Percentiles rank a stretch among this genome's conserved stretches.
phyloP scores from a whole-genome alignment of 768 basidiomycete genomes.

The Termitomyces sp. region DNA sequence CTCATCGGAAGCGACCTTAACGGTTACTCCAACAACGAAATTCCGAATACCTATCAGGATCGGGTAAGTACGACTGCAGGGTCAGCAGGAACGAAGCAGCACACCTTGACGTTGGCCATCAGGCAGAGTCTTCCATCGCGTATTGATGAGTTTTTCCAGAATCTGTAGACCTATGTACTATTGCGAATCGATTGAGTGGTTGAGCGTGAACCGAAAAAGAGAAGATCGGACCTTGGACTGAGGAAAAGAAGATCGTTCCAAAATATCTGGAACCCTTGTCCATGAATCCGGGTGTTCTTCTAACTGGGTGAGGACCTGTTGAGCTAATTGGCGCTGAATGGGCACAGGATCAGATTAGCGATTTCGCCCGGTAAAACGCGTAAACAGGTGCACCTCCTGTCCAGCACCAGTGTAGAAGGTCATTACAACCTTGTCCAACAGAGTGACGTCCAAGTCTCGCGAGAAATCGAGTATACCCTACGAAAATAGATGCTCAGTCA shows the following conservation, averaged over 20 bases:
- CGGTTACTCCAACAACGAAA: constrained; percentile 89
- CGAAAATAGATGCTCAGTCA: constrained; percentile 15
- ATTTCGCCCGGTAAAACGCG: constrained; percentile 8
- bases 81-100: background rate
- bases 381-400: constrained; percentile 54
- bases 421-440: constrained; percentile 92
- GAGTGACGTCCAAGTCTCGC: constrained; percentile 85
- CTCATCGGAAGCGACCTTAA: constrained; percentile 93
- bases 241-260: constrained; percentile 77
- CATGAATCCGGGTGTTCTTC: constrained; percentile 96
- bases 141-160: constrained; percentile 90
- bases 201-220: background rate
- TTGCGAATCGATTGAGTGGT: background rate
- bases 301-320: constrained; percentile 90
- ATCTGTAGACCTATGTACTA: constrained; percentile 98
- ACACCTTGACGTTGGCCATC: constrained; percentile 88
- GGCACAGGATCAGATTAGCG: constrained; percentile 20
- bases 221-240: constrained; percentile 67
- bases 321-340: constrained; percentile 86
- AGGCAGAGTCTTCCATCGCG: constrained; percentile 94
- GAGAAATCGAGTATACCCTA: constrained; percentile 92
- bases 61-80: background rate
- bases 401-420: constrained; percentile 77
- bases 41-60: constrained; percentile 76
- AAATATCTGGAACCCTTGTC: constrained; percentile 93